phyloP scores from a whole-genome alignment of 805 yeast species.

The Metschnikowia amazonensis region DNA sequence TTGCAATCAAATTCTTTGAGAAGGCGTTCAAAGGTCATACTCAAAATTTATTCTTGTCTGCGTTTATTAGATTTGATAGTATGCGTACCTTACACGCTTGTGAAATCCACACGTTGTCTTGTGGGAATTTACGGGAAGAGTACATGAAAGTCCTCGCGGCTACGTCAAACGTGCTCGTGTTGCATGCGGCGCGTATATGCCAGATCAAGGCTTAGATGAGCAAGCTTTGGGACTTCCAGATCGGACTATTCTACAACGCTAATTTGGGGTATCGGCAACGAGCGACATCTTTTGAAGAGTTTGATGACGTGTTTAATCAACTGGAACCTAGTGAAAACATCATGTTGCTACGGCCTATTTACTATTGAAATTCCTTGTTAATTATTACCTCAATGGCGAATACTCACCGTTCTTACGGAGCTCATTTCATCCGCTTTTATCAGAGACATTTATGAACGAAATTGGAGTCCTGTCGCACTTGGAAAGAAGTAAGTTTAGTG shows the following conservation, averaged over 20 bases:
- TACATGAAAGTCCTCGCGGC: slow-evolving; percentile 4
- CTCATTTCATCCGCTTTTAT: background rate
- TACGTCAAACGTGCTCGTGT: slow-evolving; percentile 1
- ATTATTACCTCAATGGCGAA: background rate
- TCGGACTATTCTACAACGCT: background rate
- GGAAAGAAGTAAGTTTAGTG: background rate
- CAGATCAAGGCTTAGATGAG: slow-evolving; percentile 1
- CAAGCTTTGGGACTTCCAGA: background rate
- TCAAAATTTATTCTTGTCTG: no score
- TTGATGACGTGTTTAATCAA: background rate
- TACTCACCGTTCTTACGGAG: background rate
- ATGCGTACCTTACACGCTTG: no score
- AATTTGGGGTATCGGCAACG: background rate
- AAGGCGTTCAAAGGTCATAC: no score
- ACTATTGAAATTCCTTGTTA: no score
- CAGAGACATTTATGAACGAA: background rate
- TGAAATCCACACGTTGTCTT: background rate
- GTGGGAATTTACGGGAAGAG: slow-evolving; percentile 2
- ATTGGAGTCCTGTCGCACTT: background rate
- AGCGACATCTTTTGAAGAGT: background rate
- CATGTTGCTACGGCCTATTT: no score
- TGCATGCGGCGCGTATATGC: background rate
- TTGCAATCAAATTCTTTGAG: no score
- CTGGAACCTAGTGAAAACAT: no score
- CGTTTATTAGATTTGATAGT: no score